Evolutionary conservation across 257 asterid species (phyloP).

Genomic region (Lycium ferocissimum): DNA sequence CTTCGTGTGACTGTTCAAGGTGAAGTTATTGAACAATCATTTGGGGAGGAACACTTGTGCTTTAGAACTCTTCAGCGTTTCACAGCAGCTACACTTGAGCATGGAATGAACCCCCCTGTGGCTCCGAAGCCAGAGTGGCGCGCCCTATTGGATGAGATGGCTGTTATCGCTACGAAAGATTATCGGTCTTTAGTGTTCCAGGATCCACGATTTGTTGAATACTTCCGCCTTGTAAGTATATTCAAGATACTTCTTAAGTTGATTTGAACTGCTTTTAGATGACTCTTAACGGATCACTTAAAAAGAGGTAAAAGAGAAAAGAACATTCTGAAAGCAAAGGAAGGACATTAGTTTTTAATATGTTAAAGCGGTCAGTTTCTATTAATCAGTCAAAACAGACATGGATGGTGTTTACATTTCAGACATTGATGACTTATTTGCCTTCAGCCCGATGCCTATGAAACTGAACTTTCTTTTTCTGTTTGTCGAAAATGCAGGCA

Average conservation of each 20-base stretch:
- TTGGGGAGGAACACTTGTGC: constrained; percentile 95
- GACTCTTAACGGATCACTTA: background rate
- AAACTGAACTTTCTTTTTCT: constrained; percentile 22
- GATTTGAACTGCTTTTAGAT: background rate
- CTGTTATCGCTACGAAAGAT: constrained; percentile 80
- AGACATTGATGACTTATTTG: background rate
- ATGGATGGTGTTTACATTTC: background rate
- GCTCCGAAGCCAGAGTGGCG: constrained; percentile 98
- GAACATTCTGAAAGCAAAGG: background rate
- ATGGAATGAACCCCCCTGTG: constrained; percentile 87
- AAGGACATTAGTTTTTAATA: background rate
- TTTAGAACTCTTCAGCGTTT: constrained; percentile 91
- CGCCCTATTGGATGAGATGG: constrained; percentile 89
- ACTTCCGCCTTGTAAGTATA: constrained; percentile 87
- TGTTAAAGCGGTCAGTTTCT: background rate
- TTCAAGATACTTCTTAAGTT: background rate
- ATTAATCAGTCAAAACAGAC: background rate
- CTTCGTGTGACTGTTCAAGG: constrained; percentile 98
- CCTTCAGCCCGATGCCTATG: background rate
- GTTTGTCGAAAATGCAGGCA: constrained; percentile 52
- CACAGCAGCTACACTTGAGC: constrained; percentile 99
- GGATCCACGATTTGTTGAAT: constrained; percentile 93
- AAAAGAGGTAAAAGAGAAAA: background rate
- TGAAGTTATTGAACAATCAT: constrained; percentile 89
- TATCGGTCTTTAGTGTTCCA: constrained; percentile 85